Percentiles rank a stretch among this genome's conserved stretches.
Conservation (phyloP, 1,139 yeast species). For the Debaryomyces subglobosus region DNA sequence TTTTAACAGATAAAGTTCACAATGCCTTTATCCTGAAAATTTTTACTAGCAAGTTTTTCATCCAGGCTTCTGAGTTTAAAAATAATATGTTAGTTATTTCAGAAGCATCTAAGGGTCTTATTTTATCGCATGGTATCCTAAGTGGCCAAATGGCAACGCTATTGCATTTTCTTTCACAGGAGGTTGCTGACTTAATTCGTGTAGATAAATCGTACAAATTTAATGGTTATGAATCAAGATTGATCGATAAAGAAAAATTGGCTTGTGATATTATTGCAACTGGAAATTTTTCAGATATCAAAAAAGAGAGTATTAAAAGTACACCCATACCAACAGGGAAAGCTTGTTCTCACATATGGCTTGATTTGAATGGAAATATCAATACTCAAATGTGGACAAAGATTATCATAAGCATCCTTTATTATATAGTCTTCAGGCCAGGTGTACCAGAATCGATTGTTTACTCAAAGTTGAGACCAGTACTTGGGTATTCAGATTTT, state of each 20-base stretch:
- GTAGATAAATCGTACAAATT: slow-evolving; percentile 55
- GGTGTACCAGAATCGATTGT: slow-evolving; percentile 52
- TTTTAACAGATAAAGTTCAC: slow-evolving; percentile 60
- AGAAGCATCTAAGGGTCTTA: slow-evolving; percentile 50
- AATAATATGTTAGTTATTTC: slow-evolving; percentile 40
- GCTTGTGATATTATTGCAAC: slow-evolving; percentile 62
- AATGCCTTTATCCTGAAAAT: slow-evolving; percentile 43
- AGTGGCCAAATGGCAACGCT: slow-evolving; percentile 61
- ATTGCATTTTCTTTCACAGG: slow-evolving; percentile 46
- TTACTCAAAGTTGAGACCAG: slow-evolving; percentile 39
- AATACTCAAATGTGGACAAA: slow-evolving; percentile 63
- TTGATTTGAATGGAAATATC: slow-evolving; percentile 63
- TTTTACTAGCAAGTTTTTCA: slow-evolving; percentile 41
- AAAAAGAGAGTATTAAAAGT: slow-evolving; percentile 8
- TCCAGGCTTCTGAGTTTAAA: slow-evolving; percentile 48
- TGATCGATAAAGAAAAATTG: slow-evolving; percentile 60
- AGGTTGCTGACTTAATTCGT: slow-evolving; percentile 45
- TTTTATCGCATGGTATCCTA: slow-evolving; percentile 60
- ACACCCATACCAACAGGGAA: slow-evolving; percentile 56
- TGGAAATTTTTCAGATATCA: slow-evolving; percentile 10
- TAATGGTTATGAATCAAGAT: slow-evolving; percentile 63
- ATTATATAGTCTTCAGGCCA: slow-evolving; percentile 63
- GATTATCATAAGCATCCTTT: slow-evolving; percentile 50
- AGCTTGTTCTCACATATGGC: slow-evolving; percentile 75
- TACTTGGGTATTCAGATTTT: slow-evolving; percentile 54